Evolutionary conservation across 2,329 filamentous ascomycete species (phyloP).

Genomic region (Fusarium gaditjirri): DNA sequence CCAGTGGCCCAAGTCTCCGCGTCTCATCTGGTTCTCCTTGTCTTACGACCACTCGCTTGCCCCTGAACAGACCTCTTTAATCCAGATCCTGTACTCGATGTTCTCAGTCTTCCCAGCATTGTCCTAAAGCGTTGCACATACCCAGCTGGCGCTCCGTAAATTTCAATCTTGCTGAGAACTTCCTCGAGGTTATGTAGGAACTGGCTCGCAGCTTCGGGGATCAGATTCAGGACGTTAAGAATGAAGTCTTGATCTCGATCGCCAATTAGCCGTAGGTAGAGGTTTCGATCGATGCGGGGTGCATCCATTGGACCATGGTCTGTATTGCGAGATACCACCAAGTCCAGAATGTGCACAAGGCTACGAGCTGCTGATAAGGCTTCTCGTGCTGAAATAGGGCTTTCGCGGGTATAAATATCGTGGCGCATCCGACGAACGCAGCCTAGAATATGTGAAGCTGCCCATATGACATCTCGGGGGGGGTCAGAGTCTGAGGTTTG

Average conservation of each 20-base stretch:
- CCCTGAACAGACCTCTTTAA: constrained; percentile 48
- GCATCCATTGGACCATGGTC: constrained; percentile 49
- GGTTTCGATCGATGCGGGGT: constrained; percentile 52
- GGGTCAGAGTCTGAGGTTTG: constrained; percentile 41
- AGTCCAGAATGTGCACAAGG: constrained; percentile 59
- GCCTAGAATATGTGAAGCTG: constrained; percentile 57
- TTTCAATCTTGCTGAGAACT: constrained; percentile 48
- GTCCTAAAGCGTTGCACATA: constrained; percentile 52
- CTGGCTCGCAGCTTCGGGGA: constrained; percentile 58
- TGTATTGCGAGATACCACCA: constrained; percentile 55
- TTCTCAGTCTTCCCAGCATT: constrained; percentile 47
- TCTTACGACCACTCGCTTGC: constrained; percentile 41
- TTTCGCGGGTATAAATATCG: constrained; percentile 53
- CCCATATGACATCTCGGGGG: constrained; percentile 59
- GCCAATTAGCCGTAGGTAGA: constrained; percentile 61
- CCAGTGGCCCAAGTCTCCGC: neutral
- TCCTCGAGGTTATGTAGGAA: constrained; percentile 54
- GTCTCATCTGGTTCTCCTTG: constrained; percentile 51
- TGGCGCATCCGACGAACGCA: constrained; percentile 57
- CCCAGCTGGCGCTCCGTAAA: constrained; percentile 48
- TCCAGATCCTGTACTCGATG: constrained; percentile 42
- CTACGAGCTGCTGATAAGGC: constrained; percentile 58
- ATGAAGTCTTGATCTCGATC: constrained; percentile 57
- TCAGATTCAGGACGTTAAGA: constrained; percentile 55
- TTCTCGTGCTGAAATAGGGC: constrained; percentile 52